These are phyloP conservation scores for Euphrasia confusa DNA, from an alignment of 257 asterid species.

Conservation along the genomic window DNA sequence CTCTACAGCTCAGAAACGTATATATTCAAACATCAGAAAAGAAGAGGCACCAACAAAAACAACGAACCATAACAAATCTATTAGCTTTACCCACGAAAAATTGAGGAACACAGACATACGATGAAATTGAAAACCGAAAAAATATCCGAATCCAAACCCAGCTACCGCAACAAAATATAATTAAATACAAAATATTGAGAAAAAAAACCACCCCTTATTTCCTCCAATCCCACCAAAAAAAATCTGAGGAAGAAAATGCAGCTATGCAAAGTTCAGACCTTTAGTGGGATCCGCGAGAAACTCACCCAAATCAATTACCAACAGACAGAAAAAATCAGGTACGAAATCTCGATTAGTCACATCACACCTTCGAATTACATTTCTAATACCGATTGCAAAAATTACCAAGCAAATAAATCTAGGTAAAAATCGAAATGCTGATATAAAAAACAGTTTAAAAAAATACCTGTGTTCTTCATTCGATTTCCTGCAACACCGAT, in stretches of 20 bases:
- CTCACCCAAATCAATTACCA: background rate
- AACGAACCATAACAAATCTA: constrained; percentile 6
- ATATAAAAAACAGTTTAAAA: background rate
- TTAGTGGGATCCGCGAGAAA: constrained; percentile 6
- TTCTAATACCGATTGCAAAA: background rate
- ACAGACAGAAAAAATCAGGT: constrained; percentile 1
- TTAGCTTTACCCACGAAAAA: background rate
- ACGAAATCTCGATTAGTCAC: background rate
- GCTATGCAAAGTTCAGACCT: background rate
- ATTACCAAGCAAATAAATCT: constrained; percentile 9
- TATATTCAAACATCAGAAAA: constrained; percentile 17
- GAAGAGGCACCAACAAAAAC: background rate
- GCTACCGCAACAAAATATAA: background rate
- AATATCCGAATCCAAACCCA: background rate
- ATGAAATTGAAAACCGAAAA: background rate
- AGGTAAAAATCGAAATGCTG: constrained; percentile 16
- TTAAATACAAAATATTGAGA: background rate
- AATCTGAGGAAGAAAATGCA: background rate
- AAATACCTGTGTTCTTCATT: constrained; percentile 15
- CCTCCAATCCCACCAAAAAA: background rate
- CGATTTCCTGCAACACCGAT: constrained; percentile 14
- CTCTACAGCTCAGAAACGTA: constrained; percentile 5
- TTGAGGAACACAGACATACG: background rate
- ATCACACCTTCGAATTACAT: constrained; percentile 4
- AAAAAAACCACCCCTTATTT: background rate